Base-by-base conservation (phyloP, 2,329 filamentous ascomycete species). In the Aspergillus ochraceus region DNA sequence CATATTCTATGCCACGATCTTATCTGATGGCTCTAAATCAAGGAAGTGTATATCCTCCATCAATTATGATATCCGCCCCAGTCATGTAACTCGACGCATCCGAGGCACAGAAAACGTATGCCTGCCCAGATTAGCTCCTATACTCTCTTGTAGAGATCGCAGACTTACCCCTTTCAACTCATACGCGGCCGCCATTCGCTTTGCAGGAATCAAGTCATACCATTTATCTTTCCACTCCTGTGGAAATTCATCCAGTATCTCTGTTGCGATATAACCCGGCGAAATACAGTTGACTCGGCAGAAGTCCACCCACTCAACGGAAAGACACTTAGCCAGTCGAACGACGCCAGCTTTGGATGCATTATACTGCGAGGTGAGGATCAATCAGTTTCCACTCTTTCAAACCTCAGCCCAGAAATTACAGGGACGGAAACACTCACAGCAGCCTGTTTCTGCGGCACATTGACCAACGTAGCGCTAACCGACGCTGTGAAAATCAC, bases 21-120 rank as follows among this genome's bases (percentile, higher is more conserved):
- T n/a, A 42, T n/a, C 14, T 42, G 17, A n/a, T 36, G 14, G 14
- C 0, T 6, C 32, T n/a, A 45, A 26, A 17, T 36, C 52, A 74
- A 29, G 69, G 71, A 10, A 73, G 54, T 8, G 77, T 79, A 59
- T 82, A 82, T 3, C 80, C 79, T 26, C 80, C 80, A 58, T 82
- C 80, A 57, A 82, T 77, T 26, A 82, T 68, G 14, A 82, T 65
- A 55, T 82, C 76, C 2, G 79, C 74, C 32, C 80, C 80, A 11
- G 80, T 81, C 74, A 80, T 81, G 59, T 81, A 82, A 51, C 75
- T 78, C 51, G 76, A 80, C 1, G 80, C 79, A 70, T 81, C 77
- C 12, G 74, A 78, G 11, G 80, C 79, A 22, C 78, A 72, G 61
- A 80, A 65, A 3, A 65, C 61, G 49, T 65, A 65, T 5, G 61